Percentiles rank a stretch among this genome's conserved stretches.
Evolutionary conservation across 371 early-diverging fungal species (phyloP).

Genomic region (Gilbertella persicaria): DNA sequence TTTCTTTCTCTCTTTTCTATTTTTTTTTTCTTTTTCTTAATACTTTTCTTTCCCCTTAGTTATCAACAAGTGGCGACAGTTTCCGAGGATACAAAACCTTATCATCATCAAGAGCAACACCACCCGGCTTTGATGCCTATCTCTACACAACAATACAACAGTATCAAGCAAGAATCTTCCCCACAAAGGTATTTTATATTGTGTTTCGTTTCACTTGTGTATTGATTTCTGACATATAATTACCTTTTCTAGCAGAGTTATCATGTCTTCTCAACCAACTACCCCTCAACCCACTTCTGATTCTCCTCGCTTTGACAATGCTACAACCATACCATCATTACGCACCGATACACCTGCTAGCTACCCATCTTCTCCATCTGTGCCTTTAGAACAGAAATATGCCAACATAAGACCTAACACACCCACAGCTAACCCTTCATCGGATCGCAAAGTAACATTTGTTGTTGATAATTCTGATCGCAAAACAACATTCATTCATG

Average conservation of each 20-base stretch:
- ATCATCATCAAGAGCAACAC: conserved; percentile 9
- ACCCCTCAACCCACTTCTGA: conserved; percentile 20
- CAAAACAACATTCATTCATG: conserved; percentile 13
- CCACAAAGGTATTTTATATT: conserved; percentile 18
- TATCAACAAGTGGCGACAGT: background rate
- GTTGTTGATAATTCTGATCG: conserved; percentile 2
- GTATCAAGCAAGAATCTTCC: conserved; percentile 4
- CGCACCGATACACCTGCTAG: background rate
- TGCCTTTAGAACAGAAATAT: conserved; percentile 24
- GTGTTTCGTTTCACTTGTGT: conserved; percentile 10
- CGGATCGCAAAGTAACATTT: too few relatives aligned
- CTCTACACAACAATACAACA: background rate
- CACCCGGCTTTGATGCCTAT: conserved; percentile 11
- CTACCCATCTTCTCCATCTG: conserved; percentile 4
- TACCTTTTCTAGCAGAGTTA: conserved; percentile 2
- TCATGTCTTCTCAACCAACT: conserved; percentile 24
- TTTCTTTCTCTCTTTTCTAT: background rate
- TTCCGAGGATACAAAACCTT: background rate
- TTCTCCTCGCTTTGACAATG: background rate
- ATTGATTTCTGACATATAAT: background rate
- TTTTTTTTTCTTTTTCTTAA: background rate
- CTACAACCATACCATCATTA: background rate
- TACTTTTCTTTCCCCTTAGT: background rate
- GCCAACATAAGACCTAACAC: conserved; percentile 12
- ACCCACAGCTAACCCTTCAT: conserved; percentile 5